Evolutionary conservation across 257 asterid species (phyloP).

Genomic region (Apocynum venetum): DNA sequence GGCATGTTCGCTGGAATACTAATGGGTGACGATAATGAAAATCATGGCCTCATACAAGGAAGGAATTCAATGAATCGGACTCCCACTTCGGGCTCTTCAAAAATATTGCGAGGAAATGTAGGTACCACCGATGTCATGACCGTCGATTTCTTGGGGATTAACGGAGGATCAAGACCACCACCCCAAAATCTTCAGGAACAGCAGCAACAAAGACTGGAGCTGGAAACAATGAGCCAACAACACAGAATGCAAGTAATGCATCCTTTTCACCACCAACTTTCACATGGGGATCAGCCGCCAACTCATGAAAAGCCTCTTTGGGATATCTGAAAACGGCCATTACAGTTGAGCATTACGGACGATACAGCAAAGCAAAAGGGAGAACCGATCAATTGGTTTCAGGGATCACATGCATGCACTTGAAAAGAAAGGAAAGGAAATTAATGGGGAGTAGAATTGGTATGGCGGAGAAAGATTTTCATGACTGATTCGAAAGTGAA

Average conservation of each 20-base stretch:
- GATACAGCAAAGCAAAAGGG: neutral
- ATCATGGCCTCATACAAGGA: conserved; percentile 24
- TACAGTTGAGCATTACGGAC: too few species aligned
- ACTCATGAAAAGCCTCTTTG: conserved; percentile 8
- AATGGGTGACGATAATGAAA: conserved; percentile 35
- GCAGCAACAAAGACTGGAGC: conserved; percentile 33
- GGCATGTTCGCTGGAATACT: conserved; percentile 67
- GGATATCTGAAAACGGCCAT: conserved; percentile 12
- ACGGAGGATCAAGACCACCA: conserved; percentile 55
- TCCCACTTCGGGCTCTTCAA: conserved; percentile 4
- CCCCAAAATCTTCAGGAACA: conserved; percentile 26
- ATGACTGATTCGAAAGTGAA: neutral
- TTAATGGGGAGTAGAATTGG: too few species aligned
- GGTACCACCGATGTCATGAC: conserved; percentile 47
- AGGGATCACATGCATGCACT: too few species aligned
- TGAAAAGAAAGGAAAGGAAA: neutral
- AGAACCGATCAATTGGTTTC: neutral
- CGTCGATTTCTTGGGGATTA: conserved; percentile 76
- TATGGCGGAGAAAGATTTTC: neutral
- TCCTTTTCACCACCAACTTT: conserved; percentile 20
- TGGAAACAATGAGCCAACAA: conserved; percentile 41
- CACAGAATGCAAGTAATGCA: conserved; percentile 44
- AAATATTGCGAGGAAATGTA: conserved; percentile 23
- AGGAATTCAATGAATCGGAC: neutral
- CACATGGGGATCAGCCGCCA: conserved; percentile 19